Conservation (phyloP, 306 rosid genomes). For the Corylus americana region DNA sequence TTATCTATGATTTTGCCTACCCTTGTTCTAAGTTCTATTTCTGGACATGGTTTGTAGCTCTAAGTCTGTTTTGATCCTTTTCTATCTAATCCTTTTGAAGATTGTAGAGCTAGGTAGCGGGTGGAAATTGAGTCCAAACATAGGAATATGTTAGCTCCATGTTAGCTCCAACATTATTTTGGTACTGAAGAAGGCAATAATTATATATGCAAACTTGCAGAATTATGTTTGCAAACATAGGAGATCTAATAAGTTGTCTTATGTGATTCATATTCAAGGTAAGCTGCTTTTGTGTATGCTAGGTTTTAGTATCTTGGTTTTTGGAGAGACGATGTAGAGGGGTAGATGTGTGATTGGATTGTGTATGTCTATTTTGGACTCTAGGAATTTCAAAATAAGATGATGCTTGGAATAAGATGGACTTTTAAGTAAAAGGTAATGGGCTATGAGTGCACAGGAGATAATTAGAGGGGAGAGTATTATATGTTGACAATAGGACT, state of each 20-base stretch:
- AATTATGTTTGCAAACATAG: not conserved
- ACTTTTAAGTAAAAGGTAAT: not conserved
- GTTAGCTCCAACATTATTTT: not conserved
- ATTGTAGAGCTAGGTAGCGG: not conserved
- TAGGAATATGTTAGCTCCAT: not conserved
- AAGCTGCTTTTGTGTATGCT: not conserved
- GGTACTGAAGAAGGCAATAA: not conserved
- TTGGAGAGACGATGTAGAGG: not conserved
- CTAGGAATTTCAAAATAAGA: not conserved
- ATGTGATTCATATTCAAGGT: not conserved
- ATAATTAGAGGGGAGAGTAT: not conserved
- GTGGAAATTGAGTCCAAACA: not conserved
- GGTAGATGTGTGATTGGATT: not conserved
- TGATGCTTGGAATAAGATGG: not conserved
- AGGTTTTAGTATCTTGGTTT: not conserved
- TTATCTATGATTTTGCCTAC: constrained; percentile 1
- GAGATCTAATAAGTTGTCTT: not conserved
- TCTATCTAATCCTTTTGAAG: not conserved
- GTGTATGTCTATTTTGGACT: not conserved
- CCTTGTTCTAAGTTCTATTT: not conserved
- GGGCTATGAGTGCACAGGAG: not conserved
- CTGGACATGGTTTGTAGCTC: not conserved
- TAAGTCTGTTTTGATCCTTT: not conserved
- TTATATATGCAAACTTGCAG: not conserved
- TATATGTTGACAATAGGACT: not conserved